Conservation (phyloP, 305 asterid genomes). For the Fraxinus ornus region DNA sequence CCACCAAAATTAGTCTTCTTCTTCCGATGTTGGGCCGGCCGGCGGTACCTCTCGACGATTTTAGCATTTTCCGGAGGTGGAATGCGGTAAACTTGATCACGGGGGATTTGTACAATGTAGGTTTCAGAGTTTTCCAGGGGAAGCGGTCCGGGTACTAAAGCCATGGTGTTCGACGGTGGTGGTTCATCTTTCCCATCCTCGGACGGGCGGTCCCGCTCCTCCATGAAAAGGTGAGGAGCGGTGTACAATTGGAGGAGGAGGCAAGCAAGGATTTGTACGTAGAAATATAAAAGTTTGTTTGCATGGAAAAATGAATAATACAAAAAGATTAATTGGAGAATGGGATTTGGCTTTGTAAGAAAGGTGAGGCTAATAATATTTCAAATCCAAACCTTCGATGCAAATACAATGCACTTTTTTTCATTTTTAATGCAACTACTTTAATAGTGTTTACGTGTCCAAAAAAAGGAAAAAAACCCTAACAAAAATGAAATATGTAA, state of each 20-base stretch:
- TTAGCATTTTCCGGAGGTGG: slow-evolving; percentile 76
- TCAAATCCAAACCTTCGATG: neutral
- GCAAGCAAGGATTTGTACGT: slow-evolving; percentile 20
- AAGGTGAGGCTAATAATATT: neutral
- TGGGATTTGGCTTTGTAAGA: neutral
- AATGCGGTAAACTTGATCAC: slow-evolving; percentile 68
- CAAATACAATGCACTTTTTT: neutral
- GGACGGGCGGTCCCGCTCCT: slow-evolving; percentile 63
- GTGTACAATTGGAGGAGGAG: slow-evolving; percentile 15
- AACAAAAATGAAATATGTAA: too few species aligned
- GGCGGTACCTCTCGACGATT: slow-evolving; percentile 37
- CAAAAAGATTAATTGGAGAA: neutral
- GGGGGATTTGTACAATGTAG: slow-evolving; percentile 59
- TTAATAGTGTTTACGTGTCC: neutral
- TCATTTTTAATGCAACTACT: neutral
- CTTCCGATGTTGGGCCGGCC: neutral
- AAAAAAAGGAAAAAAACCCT: neutral
- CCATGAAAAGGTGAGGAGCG: slow-evolving; percentile 71
- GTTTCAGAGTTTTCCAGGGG: slow-evolving; percentile 29
- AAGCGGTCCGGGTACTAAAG: neutral
- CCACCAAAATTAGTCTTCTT: slow-evolving; percentile 10
- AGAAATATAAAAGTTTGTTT: slow-evolving; percentile 22
- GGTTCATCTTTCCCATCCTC: slow-evolving; percentile 23
- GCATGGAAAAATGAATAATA: slow-evolving; percentile 31
- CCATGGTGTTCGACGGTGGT: slow-evolving; percentile 16